These are phyloP conservation scores for Monosporascus sp. DNA, from an alignment of 2,329 filamentous ascomycete species.

Conservation along the genomic window DNA sequence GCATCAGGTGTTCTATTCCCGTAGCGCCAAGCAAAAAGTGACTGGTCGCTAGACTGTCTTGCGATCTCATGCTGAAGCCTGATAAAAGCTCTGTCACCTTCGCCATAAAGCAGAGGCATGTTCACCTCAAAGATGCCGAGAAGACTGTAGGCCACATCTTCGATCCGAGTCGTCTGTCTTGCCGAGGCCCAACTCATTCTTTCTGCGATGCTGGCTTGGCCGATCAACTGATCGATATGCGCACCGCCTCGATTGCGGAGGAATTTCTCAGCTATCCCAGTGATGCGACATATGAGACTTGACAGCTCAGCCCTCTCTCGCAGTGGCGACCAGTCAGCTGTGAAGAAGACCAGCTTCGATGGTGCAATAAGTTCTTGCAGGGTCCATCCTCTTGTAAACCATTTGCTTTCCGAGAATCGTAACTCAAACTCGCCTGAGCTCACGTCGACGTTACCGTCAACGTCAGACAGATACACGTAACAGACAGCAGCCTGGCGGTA, in stretches of 20 bases:
- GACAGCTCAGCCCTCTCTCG: too few relatives aligned
- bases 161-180: slow-evolving; percentile 1
- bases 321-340: too few relatives aligned
- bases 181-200: slow-evolving; percentile 1
- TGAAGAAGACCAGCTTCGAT: neutral
- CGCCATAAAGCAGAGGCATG: slow-evolving; percentile 5
- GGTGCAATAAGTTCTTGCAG: neutral
- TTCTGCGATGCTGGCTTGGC: neutral
- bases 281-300: too few relatives aligned
- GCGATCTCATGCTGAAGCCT: neutral
- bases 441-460: neutral
- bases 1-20: too few relatives aligned
- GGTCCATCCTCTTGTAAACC: too few relatives aligned
- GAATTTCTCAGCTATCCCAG: too few relatives aligned
- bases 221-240: neutral
- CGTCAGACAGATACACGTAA: neutral
- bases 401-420: too few relatives aligned
- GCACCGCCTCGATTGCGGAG: too few relatives aligned
- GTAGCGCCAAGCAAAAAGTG: too few relatives aligned
- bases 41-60: too few relatives aligned
- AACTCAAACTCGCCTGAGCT: neutral
- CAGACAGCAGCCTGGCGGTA: neutral
- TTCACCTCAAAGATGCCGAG: slow-evolving; percentile 4
- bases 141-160: slow-evolving; percentile 4
- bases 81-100: neutral